Evolutionary conservation across 345 rosid species (phyloP).

Genomic region (Arabis alpina): DNA sequence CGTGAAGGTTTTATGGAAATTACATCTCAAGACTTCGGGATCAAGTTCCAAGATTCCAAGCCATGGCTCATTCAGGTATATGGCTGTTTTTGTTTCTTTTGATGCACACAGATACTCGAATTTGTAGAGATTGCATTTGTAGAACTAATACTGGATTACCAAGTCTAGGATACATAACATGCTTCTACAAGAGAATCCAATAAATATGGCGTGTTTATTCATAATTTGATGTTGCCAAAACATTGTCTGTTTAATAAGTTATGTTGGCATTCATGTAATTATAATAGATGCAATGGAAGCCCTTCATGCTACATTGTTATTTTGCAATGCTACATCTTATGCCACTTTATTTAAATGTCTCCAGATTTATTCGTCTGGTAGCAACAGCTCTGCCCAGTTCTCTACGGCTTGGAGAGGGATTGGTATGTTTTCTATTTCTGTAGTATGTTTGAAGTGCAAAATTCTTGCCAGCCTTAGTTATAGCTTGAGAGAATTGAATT

Average conservation of each 20-base stretch:
- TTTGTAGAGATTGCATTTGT: background rate
- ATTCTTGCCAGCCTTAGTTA: slow-evolving; percentile 18
- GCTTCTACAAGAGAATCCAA: background rate
- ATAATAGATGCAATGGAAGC: slow-evolving; percentile 7
- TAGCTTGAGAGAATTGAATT: slow-evolving; percentile 1
- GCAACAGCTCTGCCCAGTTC: slow-evolving; percentile 65
- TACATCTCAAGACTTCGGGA: slow-evolving; percentile 54
- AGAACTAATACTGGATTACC: slow-evolving; percentile 2
- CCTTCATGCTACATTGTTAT: slow-evolving; percentile 16
- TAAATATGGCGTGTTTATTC: background rate
- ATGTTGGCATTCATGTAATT: slow-evolving; percentile 2
- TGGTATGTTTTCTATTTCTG: slow-evolving; percentile 48
- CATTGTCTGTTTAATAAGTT: background rate
- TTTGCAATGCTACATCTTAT: slow-evolving; percentile 22
- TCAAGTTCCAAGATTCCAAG: slow-evolving; percentile 54
- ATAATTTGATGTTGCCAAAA: background rate
- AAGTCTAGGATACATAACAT: slow-evolving; percentile 19
- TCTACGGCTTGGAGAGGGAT: slow-evolving; percentile 63
- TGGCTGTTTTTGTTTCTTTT: too few species aligned
- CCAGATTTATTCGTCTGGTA: slow-evolving; percentile 78
- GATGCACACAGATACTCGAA: background rate
- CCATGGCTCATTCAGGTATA: slow-evolving; percentile 82
- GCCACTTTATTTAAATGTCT: background rate
- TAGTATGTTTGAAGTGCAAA: slow-evolving; percentile 14
- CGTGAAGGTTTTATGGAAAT: slow-evolving; percentile 55